Base-by-base conservation (phyloP, 768 basidiomycete species). In the Kwoniella shandongensis region DNA sequence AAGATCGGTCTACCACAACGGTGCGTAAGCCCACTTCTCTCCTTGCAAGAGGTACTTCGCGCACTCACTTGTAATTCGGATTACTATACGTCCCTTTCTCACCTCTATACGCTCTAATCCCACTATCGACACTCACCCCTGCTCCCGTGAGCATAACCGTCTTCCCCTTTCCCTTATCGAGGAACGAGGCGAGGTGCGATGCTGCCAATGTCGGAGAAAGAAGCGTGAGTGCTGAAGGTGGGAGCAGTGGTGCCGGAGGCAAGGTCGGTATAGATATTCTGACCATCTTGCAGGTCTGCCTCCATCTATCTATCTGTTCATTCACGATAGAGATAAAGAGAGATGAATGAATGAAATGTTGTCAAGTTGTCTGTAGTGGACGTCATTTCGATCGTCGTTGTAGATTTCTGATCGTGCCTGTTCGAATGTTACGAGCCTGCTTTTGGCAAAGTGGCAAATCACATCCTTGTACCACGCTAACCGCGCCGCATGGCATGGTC, bases 41-140 rank as follows among this genome's bases (percentile, higher is more conserved):
- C 22, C 12, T 6, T 25, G 4, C 20, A 30, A 13, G 2, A 8
- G 6, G 2, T 38, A 26, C 30, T 40, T 41, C 22, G 23, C 20
- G 6, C 11, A 66, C 69, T 52, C 54, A 71, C 69, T 62, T 69
- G 48, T 73, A 78, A 63, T 77, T 78, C 13, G 77, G 77, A 65
- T 78, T 77, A 40, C 63, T 70, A 67, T 74, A 75, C 45, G 66
- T 67, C 20, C 92, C 92, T 69, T 93, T 88, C 59, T 80, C 70
- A 0, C 92, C 92, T 55, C 92, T 80, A 77, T 97, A 96, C n/a
- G 92, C 91, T 63, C 90, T 81, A 59, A 98, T 94, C 42, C 94
- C 94, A 25, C 88, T 90, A 76, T 97, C 94, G 26, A 97, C 92
- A 73, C 88, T 89, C 63, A 96, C 89, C 6, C 94, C 94, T 0